Evolutionary conservation across 2,329 filamentous ascomycete genomes (phyloP), one percentile per base, ranked within the genome.

Genomic region (Zalaria sp.): DNA sequence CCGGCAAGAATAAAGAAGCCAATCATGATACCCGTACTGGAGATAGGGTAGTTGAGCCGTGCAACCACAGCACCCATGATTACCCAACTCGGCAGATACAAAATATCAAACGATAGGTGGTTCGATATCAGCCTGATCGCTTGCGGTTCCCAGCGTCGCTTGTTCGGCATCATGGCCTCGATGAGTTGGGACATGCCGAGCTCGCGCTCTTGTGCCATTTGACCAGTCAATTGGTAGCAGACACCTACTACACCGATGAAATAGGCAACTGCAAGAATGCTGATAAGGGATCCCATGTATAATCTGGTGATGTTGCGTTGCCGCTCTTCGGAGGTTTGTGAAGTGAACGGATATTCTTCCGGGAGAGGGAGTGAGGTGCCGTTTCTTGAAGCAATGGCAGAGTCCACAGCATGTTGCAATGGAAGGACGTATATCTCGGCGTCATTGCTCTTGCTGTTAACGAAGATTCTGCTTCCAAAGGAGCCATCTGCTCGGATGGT

Each of bases 101-200:
- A 70, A 5, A 84, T 58, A 44, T 83, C 78, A 53, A 94, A 91
- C 0, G 86, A 77, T 26, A 91, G 57, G 56, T 93, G 85, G 46
- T 87, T 80, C 0, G 87, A 79, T 5, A 88, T 56, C 9, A 93
- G 69, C n/a, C 88, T 73, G 2, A 82, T 80, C 25, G 77, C 75
- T 61, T 89, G 84, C 6, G 82, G 78, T 53, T 85, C 71, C 84
- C 85, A 93, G 35, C 75, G 67, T 38, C 71, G 71, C 42, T 72
- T 71, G 42, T 83, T 83, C 1, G 84, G 81, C 69, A 91, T 88
- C 85, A 93, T 94, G 42, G 85, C 81, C 60, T 95, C 88, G 35
- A 95, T 77, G 27, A 95, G 68, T 47, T 87, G 83, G 4, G 84
- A 84, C 73, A 94, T 91, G 44, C 87, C 88, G 10, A 78, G 69